These are phyloP conservation scores for Suillus subaureus DNA, from an alignment of 768 basidiomycete species.

Conservation along the genomic window DNA sequence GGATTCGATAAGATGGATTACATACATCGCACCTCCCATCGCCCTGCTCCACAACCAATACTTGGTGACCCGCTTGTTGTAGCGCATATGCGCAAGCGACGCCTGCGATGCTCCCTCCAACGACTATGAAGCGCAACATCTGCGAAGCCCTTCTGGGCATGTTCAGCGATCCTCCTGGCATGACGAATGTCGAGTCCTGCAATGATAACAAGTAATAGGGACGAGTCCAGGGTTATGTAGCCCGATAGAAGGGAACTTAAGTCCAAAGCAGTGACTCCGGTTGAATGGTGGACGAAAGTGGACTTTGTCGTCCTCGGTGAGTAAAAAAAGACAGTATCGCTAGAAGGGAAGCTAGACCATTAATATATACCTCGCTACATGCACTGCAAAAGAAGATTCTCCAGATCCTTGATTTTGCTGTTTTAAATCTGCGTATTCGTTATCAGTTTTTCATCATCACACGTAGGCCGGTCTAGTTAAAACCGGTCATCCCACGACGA, in stretches of 20 bases:
- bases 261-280: background rate
- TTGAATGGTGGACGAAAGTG: background rate
- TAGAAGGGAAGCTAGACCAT: background rate
- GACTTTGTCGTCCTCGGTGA: background rate
- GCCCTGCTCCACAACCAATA: slow-evolving; percentile 53
- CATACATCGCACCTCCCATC: slow-evolving; percentile 40
- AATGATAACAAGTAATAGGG: background rate
- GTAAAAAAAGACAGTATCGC: background rate
- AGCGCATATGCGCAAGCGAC: slow-evolving; percentile 58
- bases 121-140: slow-evolving; percentile 24
- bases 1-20: background rate
- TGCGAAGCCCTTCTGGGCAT: slow-evolving; percentile 15
- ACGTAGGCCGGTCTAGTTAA: background rate
- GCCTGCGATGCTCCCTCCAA: slow-evolving; percentile 45
- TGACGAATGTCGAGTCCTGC: slow-evolving; percentile 1
- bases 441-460: slow-evolving; percentile 2
- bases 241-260: background rate
- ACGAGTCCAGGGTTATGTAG: background rate
- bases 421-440: background rate
- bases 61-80: slow-evolving; percentile 54
- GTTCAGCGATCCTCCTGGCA: slow-evolving; percentile 15
- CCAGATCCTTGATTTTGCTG: background rate
- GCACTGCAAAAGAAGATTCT: background rate
- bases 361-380: background rate
- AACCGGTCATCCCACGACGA: background rate